A percentile compares a stretch with the other conserved stretches of the same genome.
These are phyloP conservation scores for Fusarium dlaminii DNA, from an alignment of 2,329 filamentous ascomycete genomes.

Conservation along the genomic window DNA sequence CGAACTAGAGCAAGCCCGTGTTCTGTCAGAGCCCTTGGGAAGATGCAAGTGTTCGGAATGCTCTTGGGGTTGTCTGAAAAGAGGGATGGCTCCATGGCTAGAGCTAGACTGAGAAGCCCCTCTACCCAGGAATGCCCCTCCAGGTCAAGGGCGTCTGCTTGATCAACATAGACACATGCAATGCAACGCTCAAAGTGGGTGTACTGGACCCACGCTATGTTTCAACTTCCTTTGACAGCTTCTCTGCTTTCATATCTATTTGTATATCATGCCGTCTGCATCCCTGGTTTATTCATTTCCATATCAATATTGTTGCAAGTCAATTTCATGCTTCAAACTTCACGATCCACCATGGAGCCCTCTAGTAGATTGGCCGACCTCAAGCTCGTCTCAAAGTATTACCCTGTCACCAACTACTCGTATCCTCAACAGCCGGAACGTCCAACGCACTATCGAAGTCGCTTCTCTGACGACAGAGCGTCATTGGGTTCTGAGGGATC, in stretches of 20 bases:
- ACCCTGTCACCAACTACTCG: constrained; percentile 54
- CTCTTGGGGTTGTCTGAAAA: constrained; percentile 20
- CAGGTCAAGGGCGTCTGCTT: constrained; percentile 36
- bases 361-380: constrained; percentile 50
- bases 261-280: constrained; percentile 44
- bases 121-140: constrained; percentile 44
- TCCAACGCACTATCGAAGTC: constrained; percentile 29
- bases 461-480: constrained; percentile 47
- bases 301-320: constrained; percentile 35
- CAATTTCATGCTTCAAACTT: constrained; percentile 35
- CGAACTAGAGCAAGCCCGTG: constrained; percentile 21
- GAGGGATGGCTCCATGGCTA: constrained; percentile 35
- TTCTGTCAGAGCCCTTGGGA: constrained; percentile 27
- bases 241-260: constrained; percentile 34
- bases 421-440: constrained; percentile 47
- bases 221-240: constrained; percentile 37
- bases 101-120: constrained; percentile 31
- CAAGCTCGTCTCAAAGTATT: constrained; percentile 53
- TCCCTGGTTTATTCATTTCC: constrained; percentile 37
- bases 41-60: constrained; percentile 33
- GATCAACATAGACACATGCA: constrained; percentile 32
- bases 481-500: constrained; percentile 59
- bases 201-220: constrained; percentile 41
- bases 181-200: constrained; percentile 29
- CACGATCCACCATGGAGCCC: constrained; percentile 48